Percentiles rank a stretch among this genome's conserved stretches.
Evolutionary conservation across 345 rosid species (phyloP).

Genomic region (Eucalyptus regnans): DNA sequence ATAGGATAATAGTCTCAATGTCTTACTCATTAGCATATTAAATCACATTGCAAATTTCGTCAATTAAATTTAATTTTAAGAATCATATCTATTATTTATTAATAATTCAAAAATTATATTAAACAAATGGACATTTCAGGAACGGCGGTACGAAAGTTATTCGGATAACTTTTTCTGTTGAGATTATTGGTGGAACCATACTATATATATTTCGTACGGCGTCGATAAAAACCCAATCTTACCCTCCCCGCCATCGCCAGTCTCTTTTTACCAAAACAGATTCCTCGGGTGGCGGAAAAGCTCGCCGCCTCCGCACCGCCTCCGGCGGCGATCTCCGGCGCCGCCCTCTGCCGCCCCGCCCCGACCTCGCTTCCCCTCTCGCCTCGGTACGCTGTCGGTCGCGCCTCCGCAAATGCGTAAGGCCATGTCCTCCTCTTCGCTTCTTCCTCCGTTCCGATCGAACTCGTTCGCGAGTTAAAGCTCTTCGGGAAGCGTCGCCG

Average conservation of each 20-base stretch:
- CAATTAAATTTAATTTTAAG: background rate
- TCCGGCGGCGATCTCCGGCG: background rate
- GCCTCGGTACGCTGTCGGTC: background rate
- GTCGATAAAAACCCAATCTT: background rate
- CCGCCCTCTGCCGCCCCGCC: background rate
- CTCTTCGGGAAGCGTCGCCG: background rate
- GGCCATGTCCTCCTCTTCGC: background rate
- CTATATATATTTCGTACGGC: background rate
- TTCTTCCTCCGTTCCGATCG: background rate
- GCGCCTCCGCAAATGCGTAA: background rate
- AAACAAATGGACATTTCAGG: background rate
- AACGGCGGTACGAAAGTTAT: background rate
- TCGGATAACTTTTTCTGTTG: background rate
- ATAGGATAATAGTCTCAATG: too few relatives aligned
- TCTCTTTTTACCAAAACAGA: background rate
- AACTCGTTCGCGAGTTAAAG: background rate
- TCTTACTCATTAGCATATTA: background rate
- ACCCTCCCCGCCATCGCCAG: background rate
- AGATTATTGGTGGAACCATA: background rate
- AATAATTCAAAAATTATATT: background rate
- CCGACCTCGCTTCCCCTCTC: background rate
- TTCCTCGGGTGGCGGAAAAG: background rate
- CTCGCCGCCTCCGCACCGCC: background rate
- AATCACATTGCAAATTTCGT: background rate
- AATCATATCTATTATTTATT: too few relatives aligned